A percentile compares a stretch with the other conserved stretches of the same genome.
phyloP scores from a whole-genome alignment of 1,139 yeast genomes.

The Scheffersomyces segobiensis region DNA sequence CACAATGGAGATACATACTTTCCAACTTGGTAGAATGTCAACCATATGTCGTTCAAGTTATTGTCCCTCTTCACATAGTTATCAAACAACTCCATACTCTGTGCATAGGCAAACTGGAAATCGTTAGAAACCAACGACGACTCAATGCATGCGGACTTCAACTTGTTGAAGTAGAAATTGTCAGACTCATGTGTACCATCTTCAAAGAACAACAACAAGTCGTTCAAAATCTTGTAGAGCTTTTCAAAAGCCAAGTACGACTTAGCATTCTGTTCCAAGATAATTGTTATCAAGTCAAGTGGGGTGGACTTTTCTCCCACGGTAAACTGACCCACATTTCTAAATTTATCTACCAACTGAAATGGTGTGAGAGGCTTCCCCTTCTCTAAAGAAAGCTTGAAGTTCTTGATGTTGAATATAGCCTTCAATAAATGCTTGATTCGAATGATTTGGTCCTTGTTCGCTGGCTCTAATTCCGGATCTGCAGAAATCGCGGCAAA shows the following conservation, averaged over 20 bases:
- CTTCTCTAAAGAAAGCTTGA: slow-evolving; percentile 38
- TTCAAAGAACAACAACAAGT: slow-evolving; percentile 36
- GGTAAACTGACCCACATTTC: slow-evolving; percentile 12
- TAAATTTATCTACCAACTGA: slow-evolving; percentile 25
- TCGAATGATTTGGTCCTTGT: slow-evolving; percentile 18
- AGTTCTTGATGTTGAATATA: slow-evolving; percentile 30
- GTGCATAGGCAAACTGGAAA: slow-evolving; percentile 51
- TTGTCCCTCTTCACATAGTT: slow-evolving; percentile 13
- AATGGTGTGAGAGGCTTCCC: slow-evolving; percentile 28
- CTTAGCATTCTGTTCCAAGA: slow-evolving; percentile 57
- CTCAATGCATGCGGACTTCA: slow-evolving; percentile 57
- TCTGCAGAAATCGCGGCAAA: slow-evolving; percentile 23
- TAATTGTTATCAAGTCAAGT: slow-evolving; percentile 29
- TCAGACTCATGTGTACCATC: slow-evolving; percentile 1
- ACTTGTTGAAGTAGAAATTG: slow-evolving; percentile 23
- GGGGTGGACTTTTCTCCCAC: slow-evolving; percentile 19
- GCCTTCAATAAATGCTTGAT: slow-evolving; percentile 33
- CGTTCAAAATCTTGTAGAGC: slow-evolving; percentile 41
- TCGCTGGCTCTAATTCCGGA: slow-evolving; percentile 9
- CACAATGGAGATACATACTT: slow-evolving; percentile 52
- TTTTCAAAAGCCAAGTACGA: slow-evolving; percentile 52
- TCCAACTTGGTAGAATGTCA: slow-evolving; percentile 63
- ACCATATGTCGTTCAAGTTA: slow-evolving; percentile 49
- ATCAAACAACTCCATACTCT: slow-evolving; percentile 31
- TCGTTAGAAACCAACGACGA: slow-evolving; percentile 56